Evolutionary conservation across 257 asterid species (phyloP).

Genomic region (Galeopsis tetrahit): DNA sequence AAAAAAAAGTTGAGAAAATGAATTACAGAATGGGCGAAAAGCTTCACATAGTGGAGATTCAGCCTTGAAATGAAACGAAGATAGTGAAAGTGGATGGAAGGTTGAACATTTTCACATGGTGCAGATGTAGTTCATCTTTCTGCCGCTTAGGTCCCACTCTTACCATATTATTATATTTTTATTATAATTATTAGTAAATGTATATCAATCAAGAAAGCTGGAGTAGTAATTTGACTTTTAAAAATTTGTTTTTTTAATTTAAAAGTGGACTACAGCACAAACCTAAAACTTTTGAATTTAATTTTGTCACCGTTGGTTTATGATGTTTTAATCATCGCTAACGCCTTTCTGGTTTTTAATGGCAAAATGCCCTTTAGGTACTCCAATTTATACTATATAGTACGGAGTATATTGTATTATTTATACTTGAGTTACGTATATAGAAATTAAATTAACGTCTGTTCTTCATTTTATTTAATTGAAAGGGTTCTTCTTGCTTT

Average conservation of each 20-base stretch:
- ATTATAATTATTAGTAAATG: constrained; percentile 15
- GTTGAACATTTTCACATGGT: constrained; percentile 37
- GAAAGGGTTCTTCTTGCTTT: not conserved
- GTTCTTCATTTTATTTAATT: not conserved
- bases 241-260: not conserved
- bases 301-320: not conserved
- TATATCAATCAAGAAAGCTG: constrained; percentile 23
- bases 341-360: not conserved
- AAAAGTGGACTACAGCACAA: constrained; percentile 29
- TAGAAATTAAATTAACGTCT: not conserved
- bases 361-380: not conserved
- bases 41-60: too few relatives aligned
- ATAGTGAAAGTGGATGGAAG: constrained; percentile 28
- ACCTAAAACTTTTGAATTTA: not conserved
- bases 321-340: constrained; percentile 22
- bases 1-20: not conserved
- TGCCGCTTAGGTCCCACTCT: not conserved
- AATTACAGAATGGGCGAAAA: too few relatives aligned
- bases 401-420: not conserved
- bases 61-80: constrained; percentile 25
- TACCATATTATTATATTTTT: not conserved
- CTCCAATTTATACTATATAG: not conserved
- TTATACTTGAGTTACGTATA: not conserved
- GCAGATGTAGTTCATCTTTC: constrained; percentile 40
- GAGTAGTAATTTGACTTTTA: not conserved